phyloP scores from a whole-genome alignment of 2,329 filamentous ascomycete genomes.

The Orbilia javanica region DNA sequence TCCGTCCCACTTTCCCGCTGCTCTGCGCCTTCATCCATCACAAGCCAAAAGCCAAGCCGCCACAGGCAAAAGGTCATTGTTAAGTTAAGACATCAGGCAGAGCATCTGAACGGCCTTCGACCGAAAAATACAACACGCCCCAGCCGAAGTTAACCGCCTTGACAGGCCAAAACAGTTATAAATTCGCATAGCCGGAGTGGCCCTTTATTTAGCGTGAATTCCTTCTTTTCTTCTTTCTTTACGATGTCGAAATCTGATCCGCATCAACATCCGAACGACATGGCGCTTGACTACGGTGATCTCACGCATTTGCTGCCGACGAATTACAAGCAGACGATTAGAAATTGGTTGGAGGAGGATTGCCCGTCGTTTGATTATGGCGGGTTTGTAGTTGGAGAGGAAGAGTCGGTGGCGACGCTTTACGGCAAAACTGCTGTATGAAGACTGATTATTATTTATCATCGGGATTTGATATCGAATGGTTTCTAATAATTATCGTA shows the following conservation, averaged over 20 bases:
- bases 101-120: slow-evolving; percentile 18
- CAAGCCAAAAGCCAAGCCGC: slow-evolving; percentile 24
- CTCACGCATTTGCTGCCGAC: slow-evolving; percentile 82
- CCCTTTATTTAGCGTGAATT: slow-evolving; percentile 7
- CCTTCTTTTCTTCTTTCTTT: not conserved
- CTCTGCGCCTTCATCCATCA: not conserved
- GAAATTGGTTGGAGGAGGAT: slow-evolving; percentile 92
- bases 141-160: slow-evolving; percentile 56
- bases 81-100: slow-evolving; percentile 10
- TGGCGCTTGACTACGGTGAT: slow-evolving; percentile 73
- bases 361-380: slow-evolving; percentile 97
- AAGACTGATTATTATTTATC: not conserved
- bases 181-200: not conserved
- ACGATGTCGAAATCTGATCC: slow-evolving; percentile 44
- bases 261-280: slow-evolving; percentile 63
- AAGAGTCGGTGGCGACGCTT: slow-evolving; percentile 74
- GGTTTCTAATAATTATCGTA: slow-evolving; percentile 61
- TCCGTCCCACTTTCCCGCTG: not conserved
- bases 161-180: not conserved
- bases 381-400: slow-evolving; percentile 91
- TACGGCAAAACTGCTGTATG: slow-evolving; percentile 74
- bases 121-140: slow-evolving; percentile 37
- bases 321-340: slow-evolving; percentile 84
- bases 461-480: not conserved
- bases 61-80: not conserved